phyloP scores from a whole-genome alignment of 352 stramenopile genomes.

The Phytophthora pseudosyringae region DNA sequence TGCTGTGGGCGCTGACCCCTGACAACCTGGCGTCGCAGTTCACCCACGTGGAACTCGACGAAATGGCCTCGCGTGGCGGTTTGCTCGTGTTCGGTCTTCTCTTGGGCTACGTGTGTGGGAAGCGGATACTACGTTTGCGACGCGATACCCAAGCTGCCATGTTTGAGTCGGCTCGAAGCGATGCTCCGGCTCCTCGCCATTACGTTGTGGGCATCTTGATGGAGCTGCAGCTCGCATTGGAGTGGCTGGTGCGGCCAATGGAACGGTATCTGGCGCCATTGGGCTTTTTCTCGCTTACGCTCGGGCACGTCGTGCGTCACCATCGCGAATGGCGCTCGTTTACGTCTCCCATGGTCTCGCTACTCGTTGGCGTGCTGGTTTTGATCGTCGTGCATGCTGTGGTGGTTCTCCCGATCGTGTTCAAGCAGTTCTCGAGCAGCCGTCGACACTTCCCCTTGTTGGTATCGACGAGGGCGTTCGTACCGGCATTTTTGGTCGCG shows the following conservation, averaged over 20 bases:
- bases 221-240: slow-evolving; percentile 55
- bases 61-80: slow-evolving; percentile 14
- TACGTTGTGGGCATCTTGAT: slow-evolving; percentile 51
- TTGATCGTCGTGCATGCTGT: slow-evolving; percentile 40
- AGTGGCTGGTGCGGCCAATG: slow-evolving; percentile 48
- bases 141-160: slow-evolving; percentile 33
- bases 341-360: slow-evolving; percentile 37
- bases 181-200: slow-evolving; percentile 30
- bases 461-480: slow-evolving; percentile 29
- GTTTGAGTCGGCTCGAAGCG: slow-evolving; percentile 25
- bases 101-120: slow-evolving; percentile 19
- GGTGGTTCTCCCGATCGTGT: slow-evolving; percentile 40
- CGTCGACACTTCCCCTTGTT: background rate
- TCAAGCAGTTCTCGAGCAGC: slow-evolving; percentile 28
- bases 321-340: slow-evolving; percentile 51
- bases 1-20: slow-evolving; percentile 22
- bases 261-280: slow-evolving; percentile 43
- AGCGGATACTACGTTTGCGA: slow-evolving; percentile 23
- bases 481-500: slow-evolving; percentile 45
- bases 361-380: slow-evolving; percentile 45
- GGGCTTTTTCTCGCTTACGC: slow-evolving; percentile 45
- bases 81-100: slow-evolving; percentile 19
- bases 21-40: slow-evolving; percentile 14
- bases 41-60: slow-evolving; percentile 3
- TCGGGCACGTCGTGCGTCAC: slow-evolving; percentile 48